Percentiles rank a stretch among this genome's conserved stretches.
These are phyloP conservation scores for Purpureocillium lavendulum DNA, from an alignment of 2,329 filamentous ascomycete genomes.

Conservation along the genomic window DNA sequence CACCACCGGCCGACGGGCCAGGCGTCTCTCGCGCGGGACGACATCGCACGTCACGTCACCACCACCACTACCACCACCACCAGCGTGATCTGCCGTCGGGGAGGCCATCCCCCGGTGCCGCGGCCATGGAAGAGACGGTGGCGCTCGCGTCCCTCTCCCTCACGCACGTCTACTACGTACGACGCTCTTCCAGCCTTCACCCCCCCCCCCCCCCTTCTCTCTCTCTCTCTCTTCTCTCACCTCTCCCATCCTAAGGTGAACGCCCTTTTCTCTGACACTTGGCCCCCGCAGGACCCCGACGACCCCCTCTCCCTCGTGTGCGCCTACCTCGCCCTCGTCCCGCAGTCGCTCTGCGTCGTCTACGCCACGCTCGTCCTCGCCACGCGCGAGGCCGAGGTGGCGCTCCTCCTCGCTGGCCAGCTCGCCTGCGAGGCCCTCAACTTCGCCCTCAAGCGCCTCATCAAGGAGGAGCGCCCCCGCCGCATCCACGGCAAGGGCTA, in stretches of 20 bases:
- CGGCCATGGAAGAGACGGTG: slow-evolving; percentile 17
- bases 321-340: slow-evolving; percentile 89
- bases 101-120: neutral
- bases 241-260: neutral
- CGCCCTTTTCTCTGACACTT: neutral
- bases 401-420: slow-evolving; percentile 86
- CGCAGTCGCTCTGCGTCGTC: slow-evolving; percentile 81
- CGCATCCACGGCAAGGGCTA: slow-evolving; percentile 89
- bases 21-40: no score
- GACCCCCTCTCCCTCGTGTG: slow-evolving; percentile 80
- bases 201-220: slow-evolving; percentile 1
- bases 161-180: slow-evolving; percentile 92
- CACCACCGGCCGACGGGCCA: no score
- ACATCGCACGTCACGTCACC: no score
- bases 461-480: slow-evolving; percentile 83
- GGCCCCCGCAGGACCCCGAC: slow-evolving; percentile 61
- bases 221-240: neutral
- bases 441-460: slow-evolving; percentile 78
- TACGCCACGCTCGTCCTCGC: slow-evolving; percentile 89
- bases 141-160: slow-evolving; percentile 84
- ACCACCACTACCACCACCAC: no score
- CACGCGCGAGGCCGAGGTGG: slow-evolving; percentile 81
- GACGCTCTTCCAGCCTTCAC: slow-evolving; percentile 19
- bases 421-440: slow-evolving; percentile 87
- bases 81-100: no score